Evolutionary conservation across 73 alveolate species (phyloP), one percentile per base, ranked within the genome.

Genomic region (Paramecium biaurelia): DNA sequence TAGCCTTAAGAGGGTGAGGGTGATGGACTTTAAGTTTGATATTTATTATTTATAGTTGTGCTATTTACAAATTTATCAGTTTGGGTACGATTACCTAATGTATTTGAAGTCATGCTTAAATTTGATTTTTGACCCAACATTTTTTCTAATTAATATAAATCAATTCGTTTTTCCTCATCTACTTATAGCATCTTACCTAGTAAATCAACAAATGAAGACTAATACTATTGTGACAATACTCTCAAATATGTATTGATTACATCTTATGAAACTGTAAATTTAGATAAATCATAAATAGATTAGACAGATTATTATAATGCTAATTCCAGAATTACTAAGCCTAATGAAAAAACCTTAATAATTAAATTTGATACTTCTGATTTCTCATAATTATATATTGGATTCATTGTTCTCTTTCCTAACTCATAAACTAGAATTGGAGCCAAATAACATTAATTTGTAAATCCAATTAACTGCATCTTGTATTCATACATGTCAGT

Each of bases 401-500:
- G 89, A 37, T 76, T 76, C 28, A 37, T 18, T 4, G 89, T 76
- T 20, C 89, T 35, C 15, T 76, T 76, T 5, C 89, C 89, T 9
- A 76, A n/a, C 23, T 76, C 89, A 18, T 41, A 23, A 2, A 76
- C 38, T 37, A 76, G 43, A 24, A 32, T 37, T 5, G 89, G 89
- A 14, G 89, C 63, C 45, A 76, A 20, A 76, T 76, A 76, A 76
- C 89, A 76, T 35, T 34, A 20, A 38, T 35, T 41, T 20, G 37
- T 38, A 41, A 38, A 76, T 38, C 89, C 89, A 42, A 76, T 41
- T 20, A 42, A 21, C 42, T 76, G 68, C 47, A 38, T 20, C 68
- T 42, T 76, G 26, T 76, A 76, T 42, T 76, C 89, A 76, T 76
- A 76, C 34, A 76, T 21, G 20, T 76, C 89, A 32, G 89, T 76